These are phyloP conservation scores for Tetratostichococcus sp. DNA, from an alignment of 139 green algal species.

Conservation along the genomic window DNA sequence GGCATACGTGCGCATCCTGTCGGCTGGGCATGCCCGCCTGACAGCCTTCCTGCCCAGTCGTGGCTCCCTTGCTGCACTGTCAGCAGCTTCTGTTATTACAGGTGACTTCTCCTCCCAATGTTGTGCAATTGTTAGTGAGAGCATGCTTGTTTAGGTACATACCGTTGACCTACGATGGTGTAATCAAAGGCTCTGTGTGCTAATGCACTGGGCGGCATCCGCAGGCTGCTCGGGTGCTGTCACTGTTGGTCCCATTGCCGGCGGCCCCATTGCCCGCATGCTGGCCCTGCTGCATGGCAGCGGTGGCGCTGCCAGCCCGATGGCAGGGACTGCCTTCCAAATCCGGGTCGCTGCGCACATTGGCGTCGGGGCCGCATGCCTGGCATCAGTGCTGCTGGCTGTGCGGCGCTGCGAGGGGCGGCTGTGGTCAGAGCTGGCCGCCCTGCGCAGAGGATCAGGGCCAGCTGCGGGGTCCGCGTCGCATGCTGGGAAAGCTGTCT, in stretches of 20 bases:
- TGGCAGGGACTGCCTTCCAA: not conserved
- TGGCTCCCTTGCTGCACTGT: slow-evolving; percentile 11
- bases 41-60: slow-evolving; percentile 26
- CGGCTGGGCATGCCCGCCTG: slow-evolving; percentile 22
- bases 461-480: too few species aligned
- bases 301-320: not conserved
- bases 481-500: too few species aligned
- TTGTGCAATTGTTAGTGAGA: not conserved
- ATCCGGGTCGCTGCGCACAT: slow-evolving; percentile 25
- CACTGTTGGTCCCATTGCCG: not conserved
- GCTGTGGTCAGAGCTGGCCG: slow-evolving; percentile 18
- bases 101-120: not conserved
- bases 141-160: slow-evolving; percentile 4
- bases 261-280: not conserved
- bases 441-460: slow-evolving; percentile 2
- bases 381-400: slow-evolving; percentile 20
- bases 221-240: not conserved
- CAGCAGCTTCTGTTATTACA: not conserved
- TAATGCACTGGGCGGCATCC: not conserved
- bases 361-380: slow-evolving; percentile 26
- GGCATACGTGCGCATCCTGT: slow-evolving; percentile 32
- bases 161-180: too few species aligned
- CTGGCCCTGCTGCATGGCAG: not conserved
- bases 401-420: slow-evolving; percentile 21
- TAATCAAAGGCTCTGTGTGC: not conserved